Evolutionary conservation across 73 alveolate species (phyloP), one percentile per base, ranked within the genome.

Genomic region (Diophrys sp.): DNA sequence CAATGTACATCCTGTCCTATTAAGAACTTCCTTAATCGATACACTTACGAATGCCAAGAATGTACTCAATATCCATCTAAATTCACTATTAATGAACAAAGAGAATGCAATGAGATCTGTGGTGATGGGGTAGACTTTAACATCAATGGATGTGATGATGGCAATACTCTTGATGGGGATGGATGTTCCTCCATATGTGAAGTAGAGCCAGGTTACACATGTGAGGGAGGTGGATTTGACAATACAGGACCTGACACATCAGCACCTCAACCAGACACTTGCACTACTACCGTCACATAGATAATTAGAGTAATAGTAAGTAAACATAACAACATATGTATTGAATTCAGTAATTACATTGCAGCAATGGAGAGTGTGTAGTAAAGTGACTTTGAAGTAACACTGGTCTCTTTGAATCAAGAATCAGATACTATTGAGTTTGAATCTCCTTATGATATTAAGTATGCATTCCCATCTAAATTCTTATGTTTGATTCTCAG

Each of bases 151-250:
- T 88, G 95, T 57, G 95, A 83, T 67, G 95, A 88, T 83, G 91
- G 89, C 27, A 88, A 88, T 71, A 18, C 31, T 0, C 34, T 70
- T 2, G 80, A 83, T 88, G 95, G 91, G 18, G 91, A 88, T 83
- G 95, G 91, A 29, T 82, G 91, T 55, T 74, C 80, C 29, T 34
- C 83, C 14, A 71, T 77, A 29, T 88, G 95, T 54, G 24, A 71
- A 56, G 78, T 88, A 1, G 95, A 88, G 44, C 57, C 33, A 14
- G 96, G 96, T 11, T 89, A 79, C 77, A 62, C n/a, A 31, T 89
- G 96, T 32, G 27, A 53, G 11, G 73, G 88, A 72, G 88, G 88
- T 24, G 55, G 73, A 11, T 2, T 28, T 5, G n/a, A 11, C 18
- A 11, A 44, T 44, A 5, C 62, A 44, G 62, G 62, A 44, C 5